Evolutionary conservation across 108 stramenopile genomes (phyloP).

Genomic region (Aurantiochytrium sp.): DNA sequence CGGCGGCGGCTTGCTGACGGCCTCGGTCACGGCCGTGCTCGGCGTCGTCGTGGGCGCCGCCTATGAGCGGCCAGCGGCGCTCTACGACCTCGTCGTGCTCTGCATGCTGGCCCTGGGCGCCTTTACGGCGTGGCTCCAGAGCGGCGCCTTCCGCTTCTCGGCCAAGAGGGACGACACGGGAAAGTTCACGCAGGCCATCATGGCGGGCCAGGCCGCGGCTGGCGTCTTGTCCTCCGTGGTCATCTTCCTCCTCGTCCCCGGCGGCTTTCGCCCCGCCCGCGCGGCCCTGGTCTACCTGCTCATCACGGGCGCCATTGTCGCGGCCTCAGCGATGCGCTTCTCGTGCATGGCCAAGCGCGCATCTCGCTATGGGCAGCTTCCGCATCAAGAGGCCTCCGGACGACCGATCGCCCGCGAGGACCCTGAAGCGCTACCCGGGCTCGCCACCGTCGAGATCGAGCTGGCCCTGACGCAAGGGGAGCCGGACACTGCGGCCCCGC

Average conservation of each 20-base stretch:
- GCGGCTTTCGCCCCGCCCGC: not conserved
- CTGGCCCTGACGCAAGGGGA: too few relatives aligned
- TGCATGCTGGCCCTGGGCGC: not conserved
- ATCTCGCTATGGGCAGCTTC: not conserved
- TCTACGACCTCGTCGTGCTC: not conserved
- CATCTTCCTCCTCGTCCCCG: not conserved
- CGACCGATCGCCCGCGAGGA: too few relatives aligned
- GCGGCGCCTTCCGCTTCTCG: not conserved
- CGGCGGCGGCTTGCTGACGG: not conserved
- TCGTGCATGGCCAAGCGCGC: too few relatives aligned
- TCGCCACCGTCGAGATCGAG: too few relatives aligned
- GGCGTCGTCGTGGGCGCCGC: not conserved
- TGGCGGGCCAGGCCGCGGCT: conserved; percentile 15
- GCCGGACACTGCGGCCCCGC: too few relatives aligned
- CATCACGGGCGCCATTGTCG: not conserved
- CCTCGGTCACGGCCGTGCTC: not conserved
- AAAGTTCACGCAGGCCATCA: not conserved
- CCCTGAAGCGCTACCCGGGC: too few relatives aligned
- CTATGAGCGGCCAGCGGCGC: not conserved
- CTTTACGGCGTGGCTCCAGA: not conserved
- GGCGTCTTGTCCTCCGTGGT: not conserved
- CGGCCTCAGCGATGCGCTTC: not conserved
- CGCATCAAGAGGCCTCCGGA: not conserved
- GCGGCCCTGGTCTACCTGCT: not conserved
- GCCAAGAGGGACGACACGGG: not conserved